Conservation (phyloP, 441 rosid genomes). For the Erodium trifolium region DNA sequence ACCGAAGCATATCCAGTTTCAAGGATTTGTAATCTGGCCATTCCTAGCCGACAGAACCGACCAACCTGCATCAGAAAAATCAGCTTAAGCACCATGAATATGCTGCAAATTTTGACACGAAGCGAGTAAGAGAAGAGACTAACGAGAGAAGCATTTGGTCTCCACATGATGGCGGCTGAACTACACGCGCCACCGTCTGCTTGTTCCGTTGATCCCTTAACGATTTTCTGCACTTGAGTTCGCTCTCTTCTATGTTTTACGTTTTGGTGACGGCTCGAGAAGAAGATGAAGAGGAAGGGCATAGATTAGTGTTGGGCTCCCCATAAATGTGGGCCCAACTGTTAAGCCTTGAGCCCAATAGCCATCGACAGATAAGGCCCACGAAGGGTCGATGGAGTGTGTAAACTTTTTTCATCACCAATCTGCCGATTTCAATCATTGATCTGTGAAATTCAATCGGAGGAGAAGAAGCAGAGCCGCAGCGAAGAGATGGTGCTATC, state of each 20-base stretch:
- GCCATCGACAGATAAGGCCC: background rate
- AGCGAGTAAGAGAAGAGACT: slow-evolving; percentile 1
- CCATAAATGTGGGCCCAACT: background rate
- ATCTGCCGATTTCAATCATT: slow-evolving; percentile 1
- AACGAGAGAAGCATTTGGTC: background rate
- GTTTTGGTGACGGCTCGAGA: background rate
- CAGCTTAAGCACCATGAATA: background rate
- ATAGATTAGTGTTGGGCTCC: too few species aligned
- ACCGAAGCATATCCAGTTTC: background rate
- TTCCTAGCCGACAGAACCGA: slow-evolving; percentile 4
- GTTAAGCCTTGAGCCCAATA: background rate
- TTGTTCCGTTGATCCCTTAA: background rate
- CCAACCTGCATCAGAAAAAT: slow-evolving; percentile 3
- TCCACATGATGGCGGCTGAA: slow-evolving; percentile 5
- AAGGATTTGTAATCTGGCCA: background rate
- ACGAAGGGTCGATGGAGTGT: slow-evolving; percentile 3
- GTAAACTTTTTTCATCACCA: background rate
- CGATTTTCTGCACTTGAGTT: too few species aligned
- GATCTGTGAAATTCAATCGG: background rate
- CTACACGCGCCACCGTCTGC: slow-evolving; percentile 2
- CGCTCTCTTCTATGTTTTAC: too few species aligned
- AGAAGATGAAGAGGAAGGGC: background rate
- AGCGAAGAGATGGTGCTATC: slow-evolving; percentile 44
- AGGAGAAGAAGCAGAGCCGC: background rate
- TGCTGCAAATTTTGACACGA: background rate